These are phyloP conservation scores for Neolentinus lepideus DNA, from an alignment of 1,284 basidiomycete species.

Conservation along the genomic window DNA sequence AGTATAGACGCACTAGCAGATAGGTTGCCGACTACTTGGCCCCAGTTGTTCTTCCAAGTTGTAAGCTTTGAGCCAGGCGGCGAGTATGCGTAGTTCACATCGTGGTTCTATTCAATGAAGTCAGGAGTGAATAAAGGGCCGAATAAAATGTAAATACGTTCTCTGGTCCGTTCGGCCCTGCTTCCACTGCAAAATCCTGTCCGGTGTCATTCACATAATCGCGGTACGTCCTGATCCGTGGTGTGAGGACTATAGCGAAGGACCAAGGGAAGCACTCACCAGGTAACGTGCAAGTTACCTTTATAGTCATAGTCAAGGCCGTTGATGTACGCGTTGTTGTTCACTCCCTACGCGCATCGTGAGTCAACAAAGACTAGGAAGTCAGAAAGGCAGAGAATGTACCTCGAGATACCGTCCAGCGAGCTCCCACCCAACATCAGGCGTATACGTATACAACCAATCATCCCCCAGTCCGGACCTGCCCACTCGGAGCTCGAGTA, in stretches of 20 bases:
- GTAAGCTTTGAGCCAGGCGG: slow-evolving; percentile 19
- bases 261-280: slow-evolving; percentile 15
- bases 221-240: slow-evolving; percentile 31
- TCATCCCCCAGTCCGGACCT: slow-evolving; percentile 35
- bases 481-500: slow-evolving; percentile 33
- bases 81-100: slow-evolving; percentile 31
- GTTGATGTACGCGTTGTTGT: slow-evolving; percentile 38
- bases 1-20: not conserved
- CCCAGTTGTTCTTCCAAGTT: slow-evolving; percentile 33
- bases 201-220: slow-evolving; percentile 36
- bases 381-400: not conserved
- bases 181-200: slow-evolving; percentile 31
- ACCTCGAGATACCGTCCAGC: slow-evolving; percentile 32
- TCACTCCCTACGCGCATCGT: slow-evolving; percentile 22
- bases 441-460: slow-evolving; percentile 33
- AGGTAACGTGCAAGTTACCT: slow-evolving; percentile 29
- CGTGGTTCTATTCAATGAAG: slow-evolving; percentile 29
- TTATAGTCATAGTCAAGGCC: slow-evolving; percentile 31
- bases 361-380: not conserved
- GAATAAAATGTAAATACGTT: slow-evolving; percentile 24
- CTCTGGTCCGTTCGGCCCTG: slow-evolving; percentile 38
- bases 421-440: slow-evolving; percentile 24
- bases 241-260: not conserved
- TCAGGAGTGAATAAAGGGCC: slow-evolving; percentile 5
- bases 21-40: slow-evolving; percentile 24